Percentiles rank a stretch among this genome's conserved stretches.
Conservation (phyloP, 2,329 filamentous ascomycete species). For the Botrytis cinerea region DNA sequence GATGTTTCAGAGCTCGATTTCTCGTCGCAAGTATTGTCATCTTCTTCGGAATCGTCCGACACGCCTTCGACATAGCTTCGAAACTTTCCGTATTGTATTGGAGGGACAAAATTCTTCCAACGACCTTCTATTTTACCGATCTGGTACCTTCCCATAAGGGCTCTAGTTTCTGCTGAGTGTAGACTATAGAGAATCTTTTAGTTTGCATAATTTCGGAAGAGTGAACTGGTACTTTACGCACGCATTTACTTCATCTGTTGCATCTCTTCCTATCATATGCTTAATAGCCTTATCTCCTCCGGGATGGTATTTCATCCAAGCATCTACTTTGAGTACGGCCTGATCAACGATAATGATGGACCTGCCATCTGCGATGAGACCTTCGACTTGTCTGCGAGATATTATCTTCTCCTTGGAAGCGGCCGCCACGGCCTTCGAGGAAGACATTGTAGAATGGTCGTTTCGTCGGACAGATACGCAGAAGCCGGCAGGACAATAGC, state of each 20-base stretch:
- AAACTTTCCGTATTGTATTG: conserved; percentile 86
- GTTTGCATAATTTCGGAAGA: neutral
- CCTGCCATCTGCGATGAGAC: conserved; percentile 77
- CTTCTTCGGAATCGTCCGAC: conserved; percentile 42
- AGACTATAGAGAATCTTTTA: conserved; percentile 55
- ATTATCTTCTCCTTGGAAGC: conserved; percentile 44
- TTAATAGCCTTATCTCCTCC: conserved; percentile 87
- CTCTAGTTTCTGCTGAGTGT: conserved; percentile 75
- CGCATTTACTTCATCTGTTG: conserved; percentile 91
- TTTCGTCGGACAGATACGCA: neutral
- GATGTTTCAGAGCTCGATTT: conserved; percentile 36
- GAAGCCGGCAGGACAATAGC: neutral
- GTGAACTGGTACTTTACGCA: conserved; percentile 49
- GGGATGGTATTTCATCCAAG: conserved; percentile 87
- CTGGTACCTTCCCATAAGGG: conserved; percentile 76
- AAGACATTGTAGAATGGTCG: conserved; percentile 18
- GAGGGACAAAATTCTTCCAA: conserved; percentile 88
- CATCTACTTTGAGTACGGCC: conserved; percentile 82
- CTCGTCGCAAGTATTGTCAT: conserved; percentile 35
- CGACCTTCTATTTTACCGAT: conserved; percentile 78
- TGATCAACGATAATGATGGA: conserved; percentile 79
- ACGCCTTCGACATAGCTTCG: conserved; percentile 51
- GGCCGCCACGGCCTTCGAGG: conserved; percentile 22
- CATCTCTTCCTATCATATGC: conserved; percentile 93
- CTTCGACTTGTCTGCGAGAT: conserved; percentile 70